Base-by-base conservation (phyloP, 83 land plant genomes). In the Larix sibirica region DNA sequence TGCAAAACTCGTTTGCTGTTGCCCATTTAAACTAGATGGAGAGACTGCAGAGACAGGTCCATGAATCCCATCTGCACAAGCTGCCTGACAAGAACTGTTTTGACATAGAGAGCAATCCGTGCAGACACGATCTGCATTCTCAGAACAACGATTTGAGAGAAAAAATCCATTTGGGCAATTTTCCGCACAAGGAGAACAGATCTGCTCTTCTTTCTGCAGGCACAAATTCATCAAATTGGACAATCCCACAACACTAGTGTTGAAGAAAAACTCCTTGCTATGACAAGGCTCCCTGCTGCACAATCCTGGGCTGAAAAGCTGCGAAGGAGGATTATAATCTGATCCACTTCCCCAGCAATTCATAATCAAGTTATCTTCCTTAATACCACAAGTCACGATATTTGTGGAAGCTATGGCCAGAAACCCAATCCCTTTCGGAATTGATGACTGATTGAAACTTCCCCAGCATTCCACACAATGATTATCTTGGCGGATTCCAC, bases 391-490 rank as follows among this genome's bases (percentile, higher is more conserved):
- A 4, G 90, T 93, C 13, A 78, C 65, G 56, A 40, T 82, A 59
- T 86, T 87, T 2, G 92, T 83, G 14, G 93, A 89, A 31, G 92
- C 87, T 36, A 93, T 68, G 0, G 90, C 89, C 44, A 86, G 50
- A 83, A 93, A 93, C 4, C 88, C 93, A n/a, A 87, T 67, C 1
- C 82, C 69, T 60, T 73, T 83, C 0, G 94, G 95, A 24, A 89
- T 85, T 10, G 84, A 81, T 1, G 90, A 87, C 20, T 79, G 63
- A 64, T 93, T 86, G 67, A 88, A 86, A 66, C 62, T 88, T 17
- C 95, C 95, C 95, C 95, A 93, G 82, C 95, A 93, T 54, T 83
- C 81, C 31, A 91, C 85, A 44, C 83, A 94, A 59, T 93, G 95
- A 65, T 79, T 81, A 28, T 85, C 87, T 79, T 82, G 79, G 47